Evolutionary conservation across 257 asterid genomes (phyloP).

Genomic region (Pogostemon cablin): DNA sequence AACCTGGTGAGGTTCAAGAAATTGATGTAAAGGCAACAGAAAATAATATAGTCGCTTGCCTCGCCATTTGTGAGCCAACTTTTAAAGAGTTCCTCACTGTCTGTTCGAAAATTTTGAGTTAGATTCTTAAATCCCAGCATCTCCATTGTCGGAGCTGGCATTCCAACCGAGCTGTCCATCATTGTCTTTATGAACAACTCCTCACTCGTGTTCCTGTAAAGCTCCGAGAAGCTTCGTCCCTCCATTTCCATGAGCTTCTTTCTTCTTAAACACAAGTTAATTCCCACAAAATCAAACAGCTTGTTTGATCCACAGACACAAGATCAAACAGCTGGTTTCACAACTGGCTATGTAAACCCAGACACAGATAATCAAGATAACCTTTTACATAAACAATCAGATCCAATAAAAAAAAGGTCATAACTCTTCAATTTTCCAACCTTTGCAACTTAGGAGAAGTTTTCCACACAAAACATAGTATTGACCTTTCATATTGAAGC

Average conservation of each 20-base stretch:
- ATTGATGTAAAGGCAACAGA: background rate
- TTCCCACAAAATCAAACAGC: background rate
- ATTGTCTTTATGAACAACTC: constrained; percentile 73
- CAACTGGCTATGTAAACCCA: background rate
- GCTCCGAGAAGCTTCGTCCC: constrained; percentile 67
- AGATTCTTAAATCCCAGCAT: constrained; percentile 80
- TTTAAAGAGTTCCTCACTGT: constrained; percentile 84
- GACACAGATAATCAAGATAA: background rate
- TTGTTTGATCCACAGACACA: background rate
- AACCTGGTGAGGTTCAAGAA: background rate
- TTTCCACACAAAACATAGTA: constrained; percentile 1
- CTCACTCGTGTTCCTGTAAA: constrained; percentile 74
- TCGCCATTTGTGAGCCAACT: constrained; percentile 84
- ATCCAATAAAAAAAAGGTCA: background rate
- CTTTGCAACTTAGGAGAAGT: background rate
- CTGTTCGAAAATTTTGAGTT: constrained; percentile 58
- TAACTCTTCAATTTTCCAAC: constrained; percentile 11
- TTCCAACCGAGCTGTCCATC: constrained; percentile 79
- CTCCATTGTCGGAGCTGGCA: constrained; percentile 85
- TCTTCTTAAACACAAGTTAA: constrained; percentile 16
- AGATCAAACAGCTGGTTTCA: constrained; percentile 14
- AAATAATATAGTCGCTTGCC: constrained; percentile 51
- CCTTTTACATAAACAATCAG: constrained; percentile 6
- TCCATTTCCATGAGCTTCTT: constrained; percentile 52
- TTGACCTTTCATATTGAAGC: background rate